Percentiles rank a stretch among this genome's conserved stretches.
phyloP scores from a whole-genome alignment of 208 protist species.

The Trypanosoma theileri region DNA sequence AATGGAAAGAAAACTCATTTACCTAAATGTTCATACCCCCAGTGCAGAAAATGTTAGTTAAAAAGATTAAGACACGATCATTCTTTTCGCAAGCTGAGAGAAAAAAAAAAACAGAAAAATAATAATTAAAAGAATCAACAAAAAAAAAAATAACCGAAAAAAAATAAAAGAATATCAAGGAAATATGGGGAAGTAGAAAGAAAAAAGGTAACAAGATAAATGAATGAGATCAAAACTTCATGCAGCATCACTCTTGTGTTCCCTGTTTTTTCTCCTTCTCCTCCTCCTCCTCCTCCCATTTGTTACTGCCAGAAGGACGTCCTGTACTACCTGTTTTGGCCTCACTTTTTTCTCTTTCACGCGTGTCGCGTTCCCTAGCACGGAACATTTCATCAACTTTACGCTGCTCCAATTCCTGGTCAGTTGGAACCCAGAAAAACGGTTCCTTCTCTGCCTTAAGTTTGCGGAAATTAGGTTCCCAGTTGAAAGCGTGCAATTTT shows the following conservation, averaged over 20 bases:
- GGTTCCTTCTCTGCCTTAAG: constrained; percentile 90
- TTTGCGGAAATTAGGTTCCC: constrained; percentile 88
- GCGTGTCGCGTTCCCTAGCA: constrained; percentile 71
- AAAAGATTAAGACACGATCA: too few species aligned
- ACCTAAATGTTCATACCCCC: too few species aligned
- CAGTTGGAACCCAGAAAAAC: constrained; percentile 91
- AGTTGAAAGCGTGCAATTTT: constrained; percentile 85
- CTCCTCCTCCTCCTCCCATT: constrained; percentile 45
- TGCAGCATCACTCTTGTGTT: background rate
- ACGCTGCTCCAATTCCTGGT: constrained; percentile 80
- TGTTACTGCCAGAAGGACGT: constrained; percentile 63
- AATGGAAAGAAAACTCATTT: too few species aligned
- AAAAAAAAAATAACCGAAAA: constrained; percentile 5
- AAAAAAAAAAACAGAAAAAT: background rate
- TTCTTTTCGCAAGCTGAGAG: too few species aligned
- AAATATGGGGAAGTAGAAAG: background rate
- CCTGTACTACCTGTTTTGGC: constrained; percentile 76
- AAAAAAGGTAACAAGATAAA: constrained; percentile 6
- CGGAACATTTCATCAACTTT: constrained; percentile 86
- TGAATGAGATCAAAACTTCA: background rate
- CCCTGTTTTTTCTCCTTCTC: constrained; percentile 20
- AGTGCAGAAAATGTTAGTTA: too few species aligned
- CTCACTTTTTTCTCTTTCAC: constrained; percentile 48
- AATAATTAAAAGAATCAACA: constrained; percentile 3
- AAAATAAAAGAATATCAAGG: background rate